Evolutionary conservation across 768 basidiomycete genomes (phyloP).

Genomic region (Gloeophyllum trabeum): DNA sequence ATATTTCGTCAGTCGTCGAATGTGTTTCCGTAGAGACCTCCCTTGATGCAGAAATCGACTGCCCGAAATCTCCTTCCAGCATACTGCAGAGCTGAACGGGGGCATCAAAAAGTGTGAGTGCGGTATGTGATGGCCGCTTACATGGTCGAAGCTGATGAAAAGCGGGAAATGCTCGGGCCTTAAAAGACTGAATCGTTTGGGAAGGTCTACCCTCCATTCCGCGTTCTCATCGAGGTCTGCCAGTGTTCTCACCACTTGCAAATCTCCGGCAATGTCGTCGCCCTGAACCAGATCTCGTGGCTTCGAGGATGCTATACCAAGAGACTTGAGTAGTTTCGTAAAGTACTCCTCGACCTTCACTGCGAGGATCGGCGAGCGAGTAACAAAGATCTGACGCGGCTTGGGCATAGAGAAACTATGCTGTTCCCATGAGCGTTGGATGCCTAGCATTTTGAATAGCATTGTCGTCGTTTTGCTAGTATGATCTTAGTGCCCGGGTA

Average conservation of each 20-base stretch:
- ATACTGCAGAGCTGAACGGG: constrained; percentile 36
- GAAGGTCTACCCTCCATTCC: constrained; percentile 31
- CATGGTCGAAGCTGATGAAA: constrained; percentile 57
- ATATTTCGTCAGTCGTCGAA: too few relatives aligned
- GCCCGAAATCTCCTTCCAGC: constrained; percentile 35
- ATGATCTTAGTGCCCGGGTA: too few relatives aligned
- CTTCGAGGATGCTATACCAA: too few relatives aligned
- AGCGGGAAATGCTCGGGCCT: constrained; percentile 55
- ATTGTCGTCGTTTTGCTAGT: constrained; percentile 66
- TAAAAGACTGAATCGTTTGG: constrained; percentile 41
- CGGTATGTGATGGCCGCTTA: too few relatives aligned
- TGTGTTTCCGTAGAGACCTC: too few relatives aligned
- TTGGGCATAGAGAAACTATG: constrained; percentile 20
- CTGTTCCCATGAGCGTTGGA: constrained; percentile 43
- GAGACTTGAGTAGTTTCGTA: constrained; percentile 34
- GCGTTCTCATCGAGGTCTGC: constrained; percentile 31
- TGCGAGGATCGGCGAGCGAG: constrained; percentile 57
- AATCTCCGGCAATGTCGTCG: too few relatives aligned
- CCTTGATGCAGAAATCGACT: too few relatives aligned
- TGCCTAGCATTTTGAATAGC: constrained; percentile 64
- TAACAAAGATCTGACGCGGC: constrained; percentile 63
- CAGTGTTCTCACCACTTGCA: constrained; percentile 11
- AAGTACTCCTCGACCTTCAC: constrained; percentile 66
- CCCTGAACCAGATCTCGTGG: too few relatives aligned
- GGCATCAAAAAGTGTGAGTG: too few relatives aligned